Percentiles rank a stretch among this genome's conserved stretches.
These are phyloP conservation scores for Tetradesmus lagerheimii DNA, from an alignment of 139 green algal genomes.

Conservation along the genomic window DNA sequence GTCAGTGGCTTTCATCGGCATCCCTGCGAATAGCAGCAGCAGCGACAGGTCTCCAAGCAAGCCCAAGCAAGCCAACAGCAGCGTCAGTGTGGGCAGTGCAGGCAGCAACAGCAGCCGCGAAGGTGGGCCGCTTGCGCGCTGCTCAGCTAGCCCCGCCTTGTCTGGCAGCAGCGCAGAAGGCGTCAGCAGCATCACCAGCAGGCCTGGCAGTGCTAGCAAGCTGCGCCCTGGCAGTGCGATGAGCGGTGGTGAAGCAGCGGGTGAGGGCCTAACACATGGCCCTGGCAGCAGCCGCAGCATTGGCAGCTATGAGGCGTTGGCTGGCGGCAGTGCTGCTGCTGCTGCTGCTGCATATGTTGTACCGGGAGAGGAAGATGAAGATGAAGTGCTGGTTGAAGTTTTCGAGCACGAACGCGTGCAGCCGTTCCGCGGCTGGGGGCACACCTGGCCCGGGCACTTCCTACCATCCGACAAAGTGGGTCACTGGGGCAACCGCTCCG, in stretches of 20 bases:
- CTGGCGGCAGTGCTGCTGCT: neutral
- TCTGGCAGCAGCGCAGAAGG: neutral
- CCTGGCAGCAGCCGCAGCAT: neutral
- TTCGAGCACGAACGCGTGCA: slow-evolving; percentile 93
- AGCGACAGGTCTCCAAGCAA: neutral
- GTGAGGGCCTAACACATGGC: neutral
- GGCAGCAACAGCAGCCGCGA: neutral
- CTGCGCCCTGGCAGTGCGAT: neutral
- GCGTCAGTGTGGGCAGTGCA: slow-evolving; percentile 16
- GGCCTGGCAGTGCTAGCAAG: neutral
- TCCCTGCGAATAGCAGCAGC: neutral
- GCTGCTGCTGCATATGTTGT: neutral
- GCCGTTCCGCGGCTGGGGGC: slow-evolving; percentile 88
- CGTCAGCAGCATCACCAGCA: neutral
- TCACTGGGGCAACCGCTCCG: slow-evolving; percentile 69
- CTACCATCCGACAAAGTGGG: slow-evolving; percentile 84
- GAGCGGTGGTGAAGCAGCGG: neutral
- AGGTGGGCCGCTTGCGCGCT: neutral
- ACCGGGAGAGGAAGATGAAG: slow-evolving; percentile 35
- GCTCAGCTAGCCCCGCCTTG: slow-evolving; percentile 28
- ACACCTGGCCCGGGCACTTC: slow-evolving; percentile 91
- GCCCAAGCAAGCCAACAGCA: neutral
- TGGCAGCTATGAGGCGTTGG: neutral
- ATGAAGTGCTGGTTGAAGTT: slow-evolving; percentile 62
- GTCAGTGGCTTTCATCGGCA: neutral